phyloP scores from a whole-genome alignment of 2,329 filamentous ascomycete genomes.

The Colletotrichum magnum region DNA sequence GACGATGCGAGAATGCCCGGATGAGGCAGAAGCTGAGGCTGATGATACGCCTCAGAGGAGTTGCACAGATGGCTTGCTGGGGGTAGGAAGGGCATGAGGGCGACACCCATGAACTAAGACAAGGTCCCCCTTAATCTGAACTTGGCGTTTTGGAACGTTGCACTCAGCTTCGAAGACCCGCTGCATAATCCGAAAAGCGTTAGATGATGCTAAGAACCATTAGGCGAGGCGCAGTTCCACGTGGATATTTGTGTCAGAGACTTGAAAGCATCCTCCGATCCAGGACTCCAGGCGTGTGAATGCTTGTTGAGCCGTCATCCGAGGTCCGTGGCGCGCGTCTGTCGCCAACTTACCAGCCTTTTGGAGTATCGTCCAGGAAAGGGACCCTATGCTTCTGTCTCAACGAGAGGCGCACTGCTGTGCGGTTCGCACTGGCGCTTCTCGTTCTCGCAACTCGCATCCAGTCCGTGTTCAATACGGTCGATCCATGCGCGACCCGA shows the following conservation, averaged over 20 bases:
- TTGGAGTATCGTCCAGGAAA: constrained; percentile 5
- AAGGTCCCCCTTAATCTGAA: constrained; percentile 34
- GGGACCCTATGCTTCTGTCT: not conserved
- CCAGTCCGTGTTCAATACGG: not conserved
- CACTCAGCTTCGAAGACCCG: constrained; percentile 3
- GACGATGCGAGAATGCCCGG: not conserved
- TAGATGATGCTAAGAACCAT: constrained; percentile 9
- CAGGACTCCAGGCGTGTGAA: not conserved
- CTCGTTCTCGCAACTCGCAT: too few relatives aligned
- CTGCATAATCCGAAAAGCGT: constrained; percentile 19
- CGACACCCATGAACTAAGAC: constrained; percentile 14
- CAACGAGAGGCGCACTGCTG: too few relatives aligned
- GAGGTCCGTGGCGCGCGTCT: constrained; percentile 31
- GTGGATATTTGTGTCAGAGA: constrained; percentile 33
- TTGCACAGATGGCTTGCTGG: constrained; percentile 17
- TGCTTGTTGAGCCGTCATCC: constrained; percentile 17
- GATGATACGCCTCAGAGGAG: constrained; percentile 4
- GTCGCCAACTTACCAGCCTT: constrained; percentile 32
- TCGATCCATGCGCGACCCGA: too few relatives aligned
- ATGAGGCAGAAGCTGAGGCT: constrained; percentile 11
- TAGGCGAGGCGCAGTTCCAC: constrained; percentile 28
- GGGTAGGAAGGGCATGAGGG: constrained; percentile 6
- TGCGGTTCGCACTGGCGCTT: too few relatives aligned
- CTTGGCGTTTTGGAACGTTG: constrained; percentile 36
- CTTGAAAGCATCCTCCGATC: constrained; percentile 12